Percentiles rank a stretch among this genome's conserved stretches.
These are phyloP conservation scores for Colletotrichum orchidophilum DNA, from an alignment of 2,329 filamentous ascomycete genomes.

Conservation along the genomic window DNA sequence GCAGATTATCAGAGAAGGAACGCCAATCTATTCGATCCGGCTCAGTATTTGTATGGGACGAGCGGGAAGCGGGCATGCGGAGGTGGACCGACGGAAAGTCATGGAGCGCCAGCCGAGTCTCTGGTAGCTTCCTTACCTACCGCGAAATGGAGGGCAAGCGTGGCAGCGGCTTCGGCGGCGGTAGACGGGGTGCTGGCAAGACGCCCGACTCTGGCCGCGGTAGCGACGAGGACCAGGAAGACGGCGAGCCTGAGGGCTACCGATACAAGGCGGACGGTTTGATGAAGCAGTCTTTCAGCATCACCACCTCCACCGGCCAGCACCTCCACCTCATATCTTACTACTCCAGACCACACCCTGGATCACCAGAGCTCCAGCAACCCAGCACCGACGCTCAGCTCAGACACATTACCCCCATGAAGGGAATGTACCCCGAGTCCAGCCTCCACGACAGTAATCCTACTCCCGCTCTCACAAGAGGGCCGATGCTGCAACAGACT, in stretches of 20 bases:
- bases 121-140: constrained; percentile 96
- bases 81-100: constrained; percentile 99
- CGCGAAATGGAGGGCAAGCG: constrained; percentile 99
- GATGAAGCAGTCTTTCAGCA: constrained; percentile 99
- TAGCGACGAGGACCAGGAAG: constrained; percentile 87
- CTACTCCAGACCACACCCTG: constrained; percentile 83
- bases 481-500: constrained; percentile 68
- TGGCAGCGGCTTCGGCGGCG: constrained; percentile 76
- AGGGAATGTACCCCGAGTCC: constrained; percentile 97
- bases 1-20: constrained; percentile 95
- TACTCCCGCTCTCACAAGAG: constrained; percentile 81
- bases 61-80: constrained; percentile 97
- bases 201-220: constrained; percentile 84
- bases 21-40: constrained; percentile 94
- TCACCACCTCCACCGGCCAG: constrained; percentile 87
- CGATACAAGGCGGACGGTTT: constrained; percentile 95
- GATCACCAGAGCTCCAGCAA: constrained; percentile 77
- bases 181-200: constrained; percentile 71
- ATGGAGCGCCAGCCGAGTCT: constrained; percentile 97
- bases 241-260: constrained; percentile 88
- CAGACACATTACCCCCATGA: constrained; percentile 84
- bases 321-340: constrained; percentile 98
- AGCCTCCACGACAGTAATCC: constrained; percentile 87
- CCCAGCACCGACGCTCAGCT: constrained; percentile 84
- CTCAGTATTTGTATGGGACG: constrained; percentile 99